Evolutionary conservation across 352 stramenopile genomes (phyloP).

Genomic region (Phytophthora pinifolia): DNA sequence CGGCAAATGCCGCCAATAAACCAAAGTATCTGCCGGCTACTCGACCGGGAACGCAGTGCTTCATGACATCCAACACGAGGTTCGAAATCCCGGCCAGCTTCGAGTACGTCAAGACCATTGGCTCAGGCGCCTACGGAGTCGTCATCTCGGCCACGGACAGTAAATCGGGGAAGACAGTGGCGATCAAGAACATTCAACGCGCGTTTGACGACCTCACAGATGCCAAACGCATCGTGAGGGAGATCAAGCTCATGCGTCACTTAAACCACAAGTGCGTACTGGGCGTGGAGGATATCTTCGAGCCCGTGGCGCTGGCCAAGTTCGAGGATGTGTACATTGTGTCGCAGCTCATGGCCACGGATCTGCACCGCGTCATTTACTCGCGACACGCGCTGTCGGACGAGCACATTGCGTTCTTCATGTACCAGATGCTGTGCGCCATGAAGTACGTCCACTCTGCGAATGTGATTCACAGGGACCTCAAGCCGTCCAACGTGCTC

Average conservation of each 20-base stretch:
- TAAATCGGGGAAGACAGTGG: slow-evolving; percentile 41
- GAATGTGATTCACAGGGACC: slow-evolving; percentile 95
- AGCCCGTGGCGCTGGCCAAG: slow-evolving; percentile 60
- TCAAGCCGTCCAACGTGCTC: slow-evolving; percentile 98
- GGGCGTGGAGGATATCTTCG: slow-evolving; percentile 76
- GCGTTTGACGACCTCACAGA: slow-evolving; percentile 98
- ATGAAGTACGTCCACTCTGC: slow-evolving; percentile 94
- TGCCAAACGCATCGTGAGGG: slow-evolving; percentile 98
- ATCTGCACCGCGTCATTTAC: slow-evolving; percentile 91
- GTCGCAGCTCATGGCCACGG: slow-evolving; percentile 90
- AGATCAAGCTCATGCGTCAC: slow-evolving; percentile 94
- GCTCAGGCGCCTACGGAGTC: slow-evolving; percentile 90
- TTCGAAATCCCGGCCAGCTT: slow-evolving; percentile 82
- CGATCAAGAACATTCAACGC: slow-evolving; percentile 95
- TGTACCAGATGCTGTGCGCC: slow-evolving; percentile 91
- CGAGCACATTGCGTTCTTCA: slow-evolving; percentile 89
- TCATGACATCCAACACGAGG: slow-evolving; percentile 82
- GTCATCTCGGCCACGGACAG: slow-evolving; percentile 81
- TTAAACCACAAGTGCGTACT: slow-evolving; percentile 91
- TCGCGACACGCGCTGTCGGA: slow-evolving; percentile 82
- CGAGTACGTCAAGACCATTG: slow-evolving; percentile 87
- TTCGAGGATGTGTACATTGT: slow-evolving; percentile 92
- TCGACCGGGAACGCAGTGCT: slow-evolving; percentile 69
- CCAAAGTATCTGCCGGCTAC: slow-evolving; percentile 82
- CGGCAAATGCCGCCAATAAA: slow-evolving; percentile 71